Evolutionary conservation across 495 filamentous ascomycete species (phyloP).

Genomic region (Podospora didyma): DNA sequence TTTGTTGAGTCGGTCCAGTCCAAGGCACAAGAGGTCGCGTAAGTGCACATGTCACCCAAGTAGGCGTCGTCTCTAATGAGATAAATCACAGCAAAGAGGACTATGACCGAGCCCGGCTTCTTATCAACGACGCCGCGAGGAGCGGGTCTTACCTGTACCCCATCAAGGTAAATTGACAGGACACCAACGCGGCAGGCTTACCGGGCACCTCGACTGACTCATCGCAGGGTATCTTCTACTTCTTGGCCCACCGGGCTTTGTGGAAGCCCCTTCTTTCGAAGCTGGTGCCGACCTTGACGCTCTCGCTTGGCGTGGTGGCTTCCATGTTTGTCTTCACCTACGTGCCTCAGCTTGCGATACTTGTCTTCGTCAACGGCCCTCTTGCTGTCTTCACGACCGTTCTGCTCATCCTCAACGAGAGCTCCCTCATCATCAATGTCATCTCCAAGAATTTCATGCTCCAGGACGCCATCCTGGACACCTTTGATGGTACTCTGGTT

Average conservation of each 20-base stretch:
- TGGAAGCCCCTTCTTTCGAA: conserved; percentile 68
- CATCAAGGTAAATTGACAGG: conserved; percentile 55
- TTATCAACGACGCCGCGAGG: conserved; percentile 59
- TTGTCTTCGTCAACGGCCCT: conserved; percentile 82
- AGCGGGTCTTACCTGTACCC: conserved; percentile 85
- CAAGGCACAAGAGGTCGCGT: conserved; percentile 51
- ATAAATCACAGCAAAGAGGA: conserved; percentile 49
- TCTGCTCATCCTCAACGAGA: conserved; percentile 76
- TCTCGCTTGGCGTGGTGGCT: conserved; percentile 63
- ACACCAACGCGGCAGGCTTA: neutral
- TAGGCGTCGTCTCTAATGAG: neutral
- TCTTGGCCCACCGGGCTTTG: conserved; percentile 59
- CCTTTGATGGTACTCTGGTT: conserved; percentile 80
- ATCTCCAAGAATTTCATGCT: conserved; percentile 73
- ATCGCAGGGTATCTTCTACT: conserved; percentile 71
- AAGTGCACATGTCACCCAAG: conserved; percentile 15
- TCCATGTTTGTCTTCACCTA: conserved; percentile 88
- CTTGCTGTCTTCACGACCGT: conserved; percentile 73
- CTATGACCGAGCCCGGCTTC: conserved; percentile 46
- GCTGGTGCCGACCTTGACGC: conserved; percentile 61
- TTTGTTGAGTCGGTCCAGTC: conserved; percentile 29
- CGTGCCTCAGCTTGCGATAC: conserved; percentile 75
- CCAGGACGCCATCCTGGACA: conserved; percentile 77
- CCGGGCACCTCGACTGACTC: neutral
- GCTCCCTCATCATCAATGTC: conserved; percentile 70